Evolutionary conservation across 164 flowering plant species (phyloP).

Genomic region (Cinnamomum micranthum): DNA sequence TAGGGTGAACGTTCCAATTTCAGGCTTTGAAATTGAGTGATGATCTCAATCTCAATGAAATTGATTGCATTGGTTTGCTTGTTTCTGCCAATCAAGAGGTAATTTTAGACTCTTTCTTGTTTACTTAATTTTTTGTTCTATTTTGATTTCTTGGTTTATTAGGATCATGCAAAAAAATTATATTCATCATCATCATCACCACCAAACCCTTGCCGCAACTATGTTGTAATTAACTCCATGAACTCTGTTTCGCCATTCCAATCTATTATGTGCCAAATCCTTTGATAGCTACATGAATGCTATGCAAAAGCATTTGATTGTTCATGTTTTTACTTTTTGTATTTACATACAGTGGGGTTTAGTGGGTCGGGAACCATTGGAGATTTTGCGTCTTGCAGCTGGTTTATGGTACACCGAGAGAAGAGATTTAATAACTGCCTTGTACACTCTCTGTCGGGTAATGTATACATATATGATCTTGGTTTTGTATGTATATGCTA

Average conservation of each 20-base stretch:
- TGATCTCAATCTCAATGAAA: constrained; percentile 90
- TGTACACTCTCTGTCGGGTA: constrained; percentile 81
- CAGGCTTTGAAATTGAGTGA: constrained; percentile 91
- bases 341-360: constrained; percentile 66
- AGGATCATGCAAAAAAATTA: neutral
- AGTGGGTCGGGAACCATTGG: constrained; percentile 79
- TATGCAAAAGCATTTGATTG: neutral
- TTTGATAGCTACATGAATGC: no score
- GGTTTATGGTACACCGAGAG: constrained; percentile 99
- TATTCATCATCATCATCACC: neutral
- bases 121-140: neutral
- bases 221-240: no score
- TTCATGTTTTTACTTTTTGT: neutral
- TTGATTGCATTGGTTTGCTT: constrained; percentile 78
- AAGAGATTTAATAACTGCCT: constrained; percentile 68
- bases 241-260: no score
- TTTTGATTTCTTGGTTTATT: neutral
- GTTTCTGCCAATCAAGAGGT: constrained; percentile 96
- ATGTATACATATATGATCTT: neutral
- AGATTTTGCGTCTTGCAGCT: constrained; percentile 81
- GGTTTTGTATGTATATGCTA: neutral
- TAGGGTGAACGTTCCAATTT: neutral
- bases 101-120: neutral
- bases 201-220: no score
- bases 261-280: no score